Base-by-base conservation (phyloP, 108 stramenopile species). In the Discostella stelligeroides region DNA sequence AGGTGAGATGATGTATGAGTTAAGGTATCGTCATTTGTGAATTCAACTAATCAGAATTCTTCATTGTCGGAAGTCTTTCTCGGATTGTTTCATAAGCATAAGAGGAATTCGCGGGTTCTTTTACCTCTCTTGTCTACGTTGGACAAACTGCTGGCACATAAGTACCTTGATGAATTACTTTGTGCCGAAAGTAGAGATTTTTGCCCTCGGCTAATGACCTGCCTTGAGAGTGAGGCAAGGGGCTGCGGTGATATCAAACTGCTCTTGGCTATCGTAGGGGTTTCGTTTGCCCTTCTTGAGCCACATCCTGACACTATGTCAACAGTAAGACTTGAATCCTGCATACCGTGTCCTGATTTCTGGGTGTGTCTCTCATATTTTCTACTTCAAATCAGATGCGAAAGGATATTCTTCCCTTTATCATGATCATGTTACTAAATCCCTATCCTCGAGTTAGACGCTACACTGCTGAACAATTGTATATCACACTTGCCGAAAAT, bases 391-490 rank as follows among this genome's bases (percentile, higher is more conserved):
- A 57, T 43, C 48, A 74, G 55, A 67, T 73, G 55, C 47, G 66
- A 17, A 43, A 82, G 23, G 76, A 81, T 4, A 63, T 86, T 15
- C 54, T 95, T 62, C 59, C 65, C 3, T 88, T 90, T 61, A 47
- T 92, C 7, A 84, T 95, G 70, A 60, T 40, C 23, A 66, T 97
- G 63, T 78, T 97, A 13, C 80, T 68, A 4, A 97, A 98, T 60
- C 84, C 63, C 1, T 99, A 89, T 70, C 98, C 98, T 37, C 84
- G 90, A 23, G 90, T 99, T 7, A 74, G 98, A 18, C 76, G 86
- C 12, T 76, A 80, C 70, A 81, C 84, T 13, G 97, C 97, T 41
- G 96, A 97, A 68, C 86, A 94, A 60, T 73, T 97, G 50, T 97
- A 97, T 60, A 75, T 92, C 34, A 78, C 78, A 59, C 55, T 97